Base-by-base conservation (phyloP, 495 filamentous ascomycete species). In the Mytilinidion resinicola region DNA sequence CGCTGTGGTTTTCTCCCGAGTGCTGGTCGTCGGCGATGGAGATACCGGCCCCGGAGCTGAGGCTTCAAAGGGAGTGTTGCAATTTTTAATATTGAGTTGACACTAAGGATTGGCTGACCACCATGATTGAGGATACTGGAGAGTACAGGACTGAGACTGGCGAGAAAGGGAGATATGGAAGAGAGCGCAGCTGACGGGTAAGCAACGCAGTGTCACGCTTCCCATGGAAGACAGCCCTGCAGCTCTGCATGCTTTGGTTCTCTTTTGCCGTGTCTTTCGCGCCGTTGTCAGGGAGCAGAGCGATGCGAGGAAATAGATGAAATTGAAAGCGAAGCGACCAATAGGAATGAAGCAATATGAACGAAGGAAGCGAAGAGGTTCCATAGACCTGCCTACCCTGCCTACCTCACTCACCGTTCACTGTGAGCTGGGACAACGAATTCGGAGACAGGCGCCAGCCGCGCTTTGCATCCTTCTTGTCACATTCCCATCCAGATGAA, bases 121-220 rank as follows among this genome's bases (percentile, higher is more conserved):
- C 46, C 46, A 30, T 25, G 21, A 49, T 30, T 14, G 46, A 14
- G 46, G 33, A 49, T 19, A 9, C 14, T 46, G 20, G 39, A 8
- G 17, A 17, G 17, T 17, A 42, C 17, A 9, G 12, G 39, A 42
- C 39, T 14, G 39, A 42, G 39, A 42, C 39, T 42, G 12, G 9
- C 17, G 17, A 42, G 17, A 42, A 42, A 42, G 17, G 11, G 17
- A 42, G 17, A 42, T 3, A 42, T 42, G 17, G 17, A 42, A 49
- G 21, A 49, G 46, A 20, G 21, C 14, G 15, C 46, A 49, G 46
- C 46, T 49, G 46, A 49, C 46, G 46, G 19, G 14, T 49, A 49
- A 49, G 46, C 46, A 20, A 30, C 25, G 46, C 21, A 49, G 46
- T 49, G 46, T 49, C 46, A 49, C 46, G 21, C 33, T 25, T 19